Conservation (phyloP, 257 asterid species). For the Anisodus tanguticus region DNA sequence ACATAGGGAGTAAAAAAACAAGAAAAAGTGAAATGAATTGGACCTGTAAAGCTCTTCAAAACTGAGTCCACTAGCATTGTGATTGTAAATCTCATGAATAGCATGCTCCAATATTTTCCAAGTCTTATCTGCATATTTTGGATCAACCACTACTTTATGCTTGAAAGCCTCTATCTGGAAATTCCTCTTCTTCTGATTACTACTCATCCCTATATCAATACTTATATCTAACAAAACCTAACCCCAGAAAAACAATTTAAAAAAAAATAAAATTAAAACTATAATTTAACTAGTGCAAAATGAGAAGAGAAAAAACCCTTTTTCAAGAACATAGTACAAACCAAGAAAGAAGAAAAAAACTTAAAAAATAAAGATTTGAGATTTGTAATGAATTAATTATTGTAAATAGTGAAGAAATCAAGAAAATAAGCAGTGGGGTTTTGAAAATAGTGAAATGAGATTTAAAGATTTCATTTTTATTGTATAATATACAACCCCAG, state of each 20-base stretch:
- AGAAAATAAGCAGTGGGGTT: background rate
- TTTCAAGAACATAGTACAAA: background rate
- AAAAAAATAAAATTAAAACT: background rate
- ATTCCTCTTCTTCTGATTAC: constrained; percentile 73
- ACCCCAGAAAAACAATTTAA: background rate
- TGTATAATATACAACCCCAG: background rate
- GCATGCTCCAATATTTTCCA: constrained; percentile 93
- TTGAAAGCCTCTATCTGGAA: constrained; percentile 88
- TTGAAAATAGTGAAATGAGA: background rate
- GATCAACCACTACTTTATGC: constrained; percentile 91
- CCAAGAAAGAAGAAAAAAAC: background rate
- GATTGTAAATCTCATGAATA: constrained; percentile 82
- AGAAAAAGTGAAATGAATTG: background rate
- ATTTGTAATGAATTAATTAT: background rate
- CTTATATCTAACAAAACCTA: background rate
- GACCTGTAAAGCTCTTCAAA: constrained; percentile 92
- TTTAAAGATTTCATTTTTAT: background rate
- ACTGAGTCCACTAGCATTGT: constrained; percentile 87
- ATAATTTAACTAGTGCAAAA: background rate
- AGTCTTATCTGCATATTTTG: constrained; percentile 88
- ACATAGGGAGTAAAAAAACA: background rate
- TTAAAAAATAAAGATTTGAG: background rate
- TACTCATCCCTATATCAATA: constrained; percentile 48
- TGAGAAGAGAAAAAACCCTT: background rate
- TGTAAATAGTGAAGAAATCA: background rate